Evolutionary conservation across 1,284 basidiomycete genomes (phyloP).

Genomic region (Thecaphora thlaspeos): DNA sequence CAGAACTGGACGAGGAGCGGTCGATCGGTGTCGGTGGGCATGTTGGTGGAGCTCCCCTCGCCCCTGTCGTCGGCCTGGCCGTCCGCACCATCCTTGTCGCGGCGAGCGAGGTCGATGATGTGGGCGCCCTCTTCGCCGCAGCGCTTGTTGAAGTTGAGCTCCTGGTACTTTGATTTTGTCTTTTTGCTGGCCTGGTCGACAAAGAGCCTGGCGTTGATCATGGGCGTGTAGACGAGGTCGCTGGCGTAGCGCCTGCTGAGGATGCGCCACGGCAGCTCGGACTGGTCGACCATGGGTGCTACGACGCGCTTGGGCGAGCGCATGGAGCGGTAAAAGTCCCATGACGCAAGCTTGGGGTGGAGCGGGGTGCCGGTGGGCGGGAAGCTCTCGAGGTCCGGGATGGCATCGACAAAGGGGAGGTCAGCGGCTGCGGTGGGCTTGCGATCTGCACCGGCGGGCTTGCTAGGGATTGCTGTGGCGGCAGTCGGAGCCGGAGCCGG

Average conservation of each 20-base stretch:
- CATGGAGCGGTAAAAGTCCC: slow-evolving; percentile 78
- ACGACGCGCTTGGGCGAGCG: slow-evolving; percentile 84
- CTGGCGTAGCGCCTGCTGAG: slow-evolving; percentile 80
- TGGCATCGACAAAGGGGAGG: slow-evolving; percentile 4
- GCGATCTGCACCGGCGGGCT: too few species aligned
- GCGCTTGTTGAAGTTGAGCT: slow-evolving; percentile 37
- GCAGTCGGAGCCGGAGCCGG: too few species aligned
- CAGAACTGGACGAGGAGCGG: slow-evolving; percentile 91
- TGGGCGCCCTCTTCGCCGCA: slow-evolving; percentile 41
- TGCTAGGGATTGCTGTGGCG: too few species aligned
- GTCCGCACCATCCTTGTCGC: background rate
- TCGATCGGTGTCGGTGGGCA: slow-evolving; percentile 65
- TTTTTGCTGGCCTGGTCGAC: slow-evolving; percentile 49
- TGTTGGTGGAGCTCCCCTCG: slow-evolving; percentile 40
- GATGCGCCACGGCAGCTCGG: slow-evolving; percentile 82
- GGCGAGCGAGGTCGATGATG: slow-evolving; percentile 2
- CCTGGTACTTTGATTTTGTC: slow-evolving; percentile 30
- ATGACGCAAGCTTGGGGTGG: slow-evolving; percentile 68
- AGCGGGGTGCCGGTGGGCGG: slow-evolving; percentile 48
- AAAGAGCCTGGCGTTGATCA: slow-evolving; percentile 95
- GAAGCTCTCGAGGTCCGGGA: slow-evolving; percentile 40
- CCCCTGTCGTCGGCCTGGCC: background rate
- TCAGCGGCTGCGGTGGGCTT: too few species aligned
- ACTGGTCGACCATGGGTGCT: slow-evolving; percentile 97
- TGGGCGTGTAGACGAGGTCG: slow-evolving; percentile 86